Percentiles rank a stretch among this genome's conserved stretches.
Conservation (phyloP, 1,284 basidiomycete species). For the Pascua guehoae region DNA sequence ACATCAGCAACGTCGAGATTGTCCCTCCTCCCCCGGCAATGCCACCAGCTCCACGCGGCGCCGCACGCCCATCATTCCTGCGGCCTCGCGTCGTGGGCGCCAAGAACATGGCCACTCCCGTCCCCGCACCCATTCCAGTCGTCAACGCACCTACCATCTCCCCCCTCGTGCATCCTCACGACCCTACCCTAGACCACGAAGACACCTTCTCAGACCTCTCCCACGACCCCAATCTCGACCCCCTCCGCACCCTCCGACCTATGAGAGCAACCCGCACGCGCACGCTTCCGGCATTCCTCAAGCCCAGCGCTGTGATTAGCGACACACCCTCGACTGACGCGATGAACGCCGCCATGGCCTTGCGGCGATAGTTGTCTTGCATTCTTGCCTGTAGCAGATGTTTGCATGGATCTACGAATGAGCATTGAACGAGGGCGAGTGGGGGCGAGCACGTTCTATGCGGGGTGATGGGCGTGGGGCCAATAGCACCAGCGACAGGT, state of each 20-base stretch:
- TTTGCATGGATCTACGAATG: not conserved
- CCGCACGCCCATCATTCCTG: no score
- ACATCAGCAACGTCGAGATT: no score
- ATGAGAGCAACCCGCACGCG: constrained; percentile 1
- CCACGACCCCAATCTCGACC: not conserved
- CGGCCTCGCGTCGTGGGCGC: no score
- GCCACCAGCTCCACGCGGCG: no score
- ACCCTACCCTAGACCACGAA: not conserved
- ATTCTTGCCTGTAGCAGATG: no score
- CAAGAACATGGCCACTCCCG: not conserved
- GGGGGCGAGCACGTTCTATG: no score
- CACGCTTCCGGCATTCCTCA: constrained; percentile 13
- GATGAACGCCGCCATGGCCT: constrained; percentile 18
- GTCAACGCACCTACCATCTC: no score
- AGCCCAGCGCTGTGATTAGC: constrained; percentile 1
- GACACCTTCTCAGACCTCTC: not conserved
- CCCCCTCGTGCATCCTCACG: no score
- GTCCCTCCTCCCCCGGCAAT: no score
- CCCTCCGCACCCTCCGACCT: constrained; percentile 1
- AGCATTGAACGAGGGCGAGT: not conserved
- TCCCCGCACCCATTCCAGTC: not conserved
- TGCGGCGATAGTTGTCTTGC: not conserved
- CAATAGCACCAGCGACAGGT: no score
- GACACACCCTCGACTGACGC: constrained; percentile 5
- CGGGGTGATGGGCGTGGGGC: no score